Conservation (phyloP, 2,329 filamentous ascomycete species). For the Amauroascus niger region DNA sequence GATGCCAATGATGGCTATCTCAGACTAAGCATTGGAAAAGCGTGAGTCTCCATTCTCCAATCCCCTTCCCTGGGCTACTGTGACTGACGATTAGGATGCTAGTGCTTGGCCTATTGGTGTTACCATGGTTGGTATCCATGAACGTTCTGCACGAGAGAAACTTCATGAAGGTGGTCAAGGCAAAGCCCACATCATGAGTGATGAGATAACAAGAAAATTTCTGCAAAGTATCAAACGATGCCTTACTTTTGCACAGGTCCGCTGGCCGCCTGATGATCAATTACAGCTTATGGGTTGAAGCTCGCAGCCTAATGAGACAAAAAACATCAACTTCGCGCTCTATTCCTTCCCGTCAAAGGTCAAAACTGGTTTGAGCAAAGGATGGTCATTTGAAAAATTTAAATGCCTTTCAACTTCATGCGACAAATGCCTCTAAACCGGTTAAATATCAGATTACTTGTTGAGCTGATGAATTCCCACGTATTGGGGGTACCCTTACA, state of each 20-base stretch:
- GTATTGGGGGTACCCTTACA: not conserved
- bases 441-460: not conserved
- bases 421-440: not conserved
- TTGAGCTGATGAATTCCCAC: not conserved
- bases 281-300: conserved; percentile 82
- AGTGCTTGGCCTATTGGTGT: conserved; percentile 95
- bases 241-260: conserved; percentile 88
- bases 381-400: not conserved
- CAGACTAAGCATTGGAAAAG: conserved; percentile 85
- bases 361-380: not conserved
- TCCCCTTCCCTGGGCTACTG: not conserved
- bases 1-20: conserved; percentile 95
- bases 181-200: conserved; percentile 91
- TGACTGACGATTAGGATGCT: conserved; percentile 14
- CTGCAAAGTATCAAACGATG: conserved; percentile 96
- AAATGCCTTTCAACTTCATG: not conserved
- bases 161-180: conserved; percentile 66
- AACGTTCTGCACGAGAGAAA: conserved; percentile 90
- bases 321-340: not conserved
- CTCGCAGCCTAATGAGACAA: not conserved
- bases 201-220: conserved; percentile 91
- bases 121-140: conserved; percentile 99
- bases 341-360: not conserved
- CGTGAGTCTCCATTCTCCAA: conserved; percentile 35
- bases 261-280: conserved; percentile 89